A percentile compares a stretch with the other conserved stretches of the same genome.
Evolutionary conservation across 2,329 filamentous ascomycete species (phyloP).

Genomic region (Beauveria medogensis): DNA sequence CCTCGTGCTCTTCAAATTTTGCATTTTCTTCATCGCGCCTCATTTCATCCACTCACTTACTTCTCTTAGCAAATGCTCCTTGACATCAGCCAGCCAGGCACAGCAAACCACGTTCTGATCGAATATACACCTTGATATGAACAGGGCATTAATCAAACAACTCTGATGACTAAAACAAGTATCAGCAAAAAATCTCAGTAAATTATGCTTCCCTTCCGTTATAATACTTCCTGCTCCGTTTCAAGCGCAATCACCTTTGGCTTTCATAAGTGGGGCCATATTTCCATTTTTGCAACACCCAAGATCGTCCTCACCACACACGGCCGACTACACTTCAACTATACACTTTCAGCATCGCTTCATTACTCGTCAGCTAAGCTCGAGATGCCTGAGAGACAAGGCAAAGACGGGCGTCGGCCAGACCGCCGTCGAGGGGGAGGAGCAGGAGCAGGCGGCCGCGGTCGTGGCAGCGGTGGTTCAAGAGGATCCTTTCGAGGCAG

Average conservation of each 20-base stretch:
- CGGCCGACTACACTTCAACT: background rate
- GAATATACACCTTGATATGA: no score
- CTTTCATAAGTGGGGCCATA: background rate
- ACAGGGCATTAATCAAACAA: no score
- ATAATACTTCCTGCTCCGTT: background rate
- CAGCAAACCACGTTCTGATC: no score
- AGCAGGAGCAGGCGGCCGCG: background rate
- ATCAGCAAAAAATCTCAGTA: no score
- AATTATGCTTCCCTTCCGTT: background rate
- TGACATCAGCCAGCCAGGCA: no score
- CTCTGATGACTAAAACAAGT: background rate
- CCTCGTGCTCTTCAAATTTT: no score
- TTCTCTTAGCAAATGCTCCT: no score
- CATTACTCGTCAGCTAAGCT: background rate
- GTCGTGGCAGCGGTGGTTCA: background rate
- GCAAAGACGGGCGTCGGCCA: conserved; percentile 1
- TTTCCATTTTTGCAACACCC: conserved; percentile 10
- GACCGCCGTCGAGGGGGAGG: conserved; percentile 5
- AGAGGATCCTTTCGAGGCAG: background rate
- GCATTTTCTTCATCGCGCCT: no score
- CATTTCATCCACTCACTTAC: no score
- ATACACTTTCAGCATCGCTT: background rate
- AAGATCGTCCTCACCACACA: background rate
- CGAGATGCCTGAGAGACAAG: conserved; percentile 6
- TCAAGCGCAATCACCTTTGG: background rate